phyloP scores from a whole-genome alignment of 192 early-diverging fungal species.

The Kappamyces sp. region DNA sequence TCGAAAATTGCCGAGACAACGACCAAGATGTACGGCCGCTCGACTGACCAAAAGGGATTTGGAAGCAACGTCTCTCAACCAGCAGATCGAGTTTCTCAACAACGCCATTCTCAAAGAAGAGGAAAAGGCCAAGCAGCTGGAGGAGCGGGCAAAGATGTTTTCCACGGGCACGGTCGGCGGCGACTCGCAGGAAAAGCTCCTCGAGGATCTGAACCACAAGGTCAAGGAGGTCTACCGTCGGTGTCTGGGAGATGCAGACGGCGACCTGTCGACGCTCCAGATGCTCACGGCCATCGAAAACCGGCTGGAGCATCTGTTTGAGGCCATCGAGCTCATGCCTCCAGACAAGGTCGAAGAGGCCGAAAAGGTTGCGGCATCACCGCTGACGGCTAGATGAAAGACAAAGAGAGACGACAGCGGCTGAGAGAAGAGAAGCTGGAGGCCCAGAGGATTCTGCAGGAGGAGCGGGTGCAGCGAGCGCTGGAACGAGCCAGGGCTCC shows the following conservation, averaged over 20 bases:
- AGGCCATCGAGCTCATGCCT: constrained; percentile 55
- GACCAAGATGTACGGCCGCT: constrained; percentile 30
- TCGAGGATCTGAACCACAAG: constrained; percentile 50
- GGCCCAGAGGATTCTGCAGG: constrained; percentile 44
- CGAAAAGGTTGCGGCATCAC: constrained; percentile 38
- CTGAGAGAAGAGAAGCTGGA: constrained; percentile 55
- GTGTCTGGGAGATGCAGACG: constrained; percentile 52
- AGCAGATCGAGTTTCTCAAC: constrained; percentile 54
- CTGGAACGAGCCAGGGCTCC: constrained; percentile 54
- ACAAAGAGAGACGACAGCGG: constrained; percentile 50
- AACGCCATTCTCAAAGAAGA: constrained; percentile 48
- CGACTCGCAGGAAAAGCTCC: constrained; percentile 51
- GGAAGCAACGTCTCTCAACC: constrained; percentile 45
- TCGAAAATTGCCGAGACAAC: constrained; percentile 48
- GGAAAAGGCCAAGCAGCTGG: constrained; percentile 47
- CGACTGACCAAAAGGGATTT: constrained; percentile 29
- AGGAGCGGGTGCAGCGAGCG: constrained; percentile 50
- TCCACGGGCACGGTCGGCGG: constrained; percentile 33
- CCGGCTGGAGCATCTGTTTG: constrained; percentile 54
- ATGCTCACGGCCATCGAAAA: constrained; percentile 58
- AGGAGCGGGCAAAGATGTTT: constrained; percentile 51
- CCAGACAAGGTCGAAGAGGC: constrained; percentile 54
- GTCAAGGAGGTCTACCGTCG: constrained; percentile 54
- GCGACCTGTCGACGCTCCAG: constrained; percentile 45
- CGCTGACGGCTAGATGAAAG: constrained; percentile 36